Conservation (phyloP, 2,329 filamentous ascomycete species). For the Colletotrichum ledebouriae region DNA sequence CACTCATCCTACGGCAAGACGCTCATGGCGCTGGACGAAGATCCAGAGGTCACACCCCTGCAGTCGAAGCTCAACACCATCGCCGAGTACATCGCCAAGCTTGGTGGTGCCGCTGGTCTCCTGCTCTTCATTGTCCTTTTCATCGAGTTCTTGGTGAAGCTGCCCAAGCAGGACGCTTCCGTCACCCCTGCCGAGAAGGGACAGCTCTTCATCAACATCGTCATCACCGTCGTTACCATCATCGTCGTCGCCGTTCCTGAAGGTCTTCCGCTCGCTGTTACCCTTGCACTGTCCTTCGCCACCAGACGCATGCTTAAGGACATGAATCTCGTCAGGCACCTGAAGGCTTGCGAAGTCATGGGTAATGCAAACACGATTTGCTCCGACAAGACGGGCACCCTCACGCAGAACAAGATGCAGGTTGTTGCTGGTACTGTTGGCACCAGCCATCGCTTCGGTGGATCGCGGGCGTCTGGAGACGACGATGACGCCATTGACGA, state of each 20-base stretch:
- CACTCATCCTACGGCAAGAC: slow-evolving; percentile 83
- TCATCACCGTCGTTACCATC: slow-evolving; percentile 84
- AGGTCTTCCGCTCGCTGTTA: slow-evolving; percentile 83
- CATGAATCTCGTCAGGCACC: slow-evolving; percentile 81
- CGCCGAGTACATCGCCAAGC: slow-evolving; percentile 82
- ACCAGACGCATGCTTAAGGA: slow-evolving; percentile 83
- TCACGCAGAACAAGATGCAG: slow-evolving; percentile 79
- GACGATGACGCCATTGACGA: slow-evolving; percentile 47
- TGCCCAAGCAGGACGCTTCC: slow-evolving; percentile 64
- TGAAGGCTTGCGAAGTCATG: slow-evolving; percentile 86
- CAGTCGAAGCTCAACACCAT: slow-evolving; percentile 82
- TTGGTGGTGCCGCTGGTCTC: slow-evolving; percentile 82
- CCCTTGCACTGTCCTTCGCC: slow-evolving; percentile 80
- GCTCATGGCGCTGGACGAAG: slow-evolving; percentile 79
- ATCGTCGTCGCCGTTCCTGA: slow-evolving; percentile 86
- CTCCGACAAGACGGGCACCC: slow-evolving; percentile 76
- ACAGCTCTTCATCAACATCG: slow-evolving; percentile 80
- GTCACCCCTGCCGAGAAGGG: slow-evolving; percentile 79
- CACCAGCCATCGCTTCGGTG: slow-evolving; percentile 67
- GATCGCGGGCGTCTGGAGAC: slow-evolving; percentile 48
- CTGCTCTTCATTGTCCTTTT: slow-evolving; percentile 87
- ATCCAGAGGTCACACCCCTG: slow-evolving; percentile 81
- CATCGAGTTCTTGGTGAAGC: slow-evolving; percentile 83
- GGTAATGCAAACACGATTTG: slow-evolving; percentile 81
- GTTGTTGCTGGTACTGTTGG: slow-evolving; percentile 73